Evolutionary conservation across 2,329 filamentous ascomycete genomes (phyloP), one percentile per base, ranked within the genome.

Genomic region (Trichoderma simmonsii): DNA sequence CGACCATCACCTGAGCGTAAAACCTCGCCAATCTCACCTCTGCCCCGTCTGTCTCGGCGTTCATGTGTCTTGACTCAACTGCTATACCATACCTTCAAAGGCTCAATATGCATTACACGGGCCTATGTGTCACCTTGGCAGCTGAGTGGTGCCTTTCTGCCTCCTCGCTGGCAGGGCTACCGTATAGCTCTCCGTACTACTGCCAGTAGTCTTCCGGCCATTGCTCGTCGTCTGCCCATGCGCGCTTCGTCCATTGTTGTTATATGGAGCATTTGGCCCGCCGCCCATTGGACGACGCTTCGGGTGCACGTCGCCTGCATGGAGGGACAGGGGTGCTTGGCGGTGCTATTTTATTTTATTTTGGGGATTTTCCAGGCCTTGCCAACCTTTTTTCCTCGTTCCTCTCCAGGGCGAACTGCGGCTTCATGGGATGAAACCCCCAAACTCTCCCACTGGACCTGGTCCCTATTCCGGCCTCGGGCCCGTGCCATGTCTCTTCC

Each of bases 241-340:
- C 56, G 54, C 56, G 28, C n/a, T 36, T 36, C 18, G n/a, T 21
- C 12, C 60, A 63, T 63, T 36, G 32, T 26, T 24, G 62, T 54
- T 54, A 28, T 64, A 43, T 48, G 48, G 28, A 36, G 24, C 56
- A 36, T 30, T 36, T 32, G 39, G 24, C 12, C 32, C 32, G 18
- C 11, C 39, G 30, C 32, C 26, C 54, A 67, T 67, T 71, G 70
- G 36, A 56, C 26, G 36, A 36, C 24, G 48, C 57, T 43, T 64
- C 26, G 36, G 61, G 30, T 59, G 71, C 71, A 69, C 34, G 48
- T 64, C 34, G 64, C 71, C 71, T 72, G 64, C 71, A 63, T 48
- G 32, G n/a, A 24, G 24, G 54, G 48, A 28, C 56, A 63, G 64
- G 64, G 61, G 59, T 26, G 32, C 14, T 70, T 63, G 60, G 28